Evolutionary conservation across 306 rosid genomes (phyloP), one percentile per base, ranked within the genome.

Genomic region (Abrus pulchellus): DNA sequence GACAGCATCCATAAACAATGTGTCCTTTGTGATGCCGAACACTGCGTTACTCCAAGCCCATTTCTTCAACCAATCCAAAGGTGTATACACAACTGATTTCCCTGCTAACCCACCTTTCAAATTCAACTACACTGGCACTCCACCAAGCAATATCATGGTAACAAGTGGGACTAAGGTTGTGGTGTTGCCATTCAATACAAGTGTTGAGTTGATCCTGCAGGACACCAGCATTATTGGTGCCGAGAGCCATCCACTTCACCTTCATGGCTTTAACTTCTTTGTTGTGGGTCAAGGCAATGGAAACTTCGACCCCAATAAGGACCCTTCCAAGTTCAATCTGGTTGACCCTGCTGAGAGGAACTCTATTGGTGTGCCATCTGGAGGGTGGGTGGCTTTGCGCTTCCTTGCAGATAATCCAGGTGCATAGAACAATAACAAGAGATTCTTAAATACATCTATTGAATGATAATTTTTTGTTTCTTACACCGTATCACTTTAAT

Each of bases 311-410:
- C 82, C 87, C 8, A 86, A 82, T 9, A 88, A 72, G 6, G 92
- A 86, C 80, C 88, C 90, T 2, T 30, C 74, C 3, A 86, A 69
- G 30, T 86, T 79, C 76, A 89, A 89, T 56, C 81, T 86, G 20
- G 84, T 83, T 28, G 92, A 89, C 4, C 92, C 90, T 0, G 90
- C 90, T 6, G 90, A 86, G 84, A 86, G 92, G 85, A 87, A 87
- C 80, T 81, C 84, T 2, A 59, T 65, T 34, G 86, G 88, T 52
- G 90, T 87, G 6, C 88, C 92, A 10, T 76, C 90, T 13, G 87
- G 90, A 40, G 92, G 92, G 9, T 89, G 92, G 92, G 84, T 86
- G 13, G 87, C 90, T 30, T 6, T 89, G 47, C 87, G 92, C 53
- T 89, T 89, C 76, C 76, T 77, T 1, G 90, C 88, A 1, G 84